Evolutionary conservation across 2,329 filamentous ascomycete genomes (phyloP), one percentile per base, ranked within the genome.

Genomic region (Ophiostoma ulmi): DNA sequence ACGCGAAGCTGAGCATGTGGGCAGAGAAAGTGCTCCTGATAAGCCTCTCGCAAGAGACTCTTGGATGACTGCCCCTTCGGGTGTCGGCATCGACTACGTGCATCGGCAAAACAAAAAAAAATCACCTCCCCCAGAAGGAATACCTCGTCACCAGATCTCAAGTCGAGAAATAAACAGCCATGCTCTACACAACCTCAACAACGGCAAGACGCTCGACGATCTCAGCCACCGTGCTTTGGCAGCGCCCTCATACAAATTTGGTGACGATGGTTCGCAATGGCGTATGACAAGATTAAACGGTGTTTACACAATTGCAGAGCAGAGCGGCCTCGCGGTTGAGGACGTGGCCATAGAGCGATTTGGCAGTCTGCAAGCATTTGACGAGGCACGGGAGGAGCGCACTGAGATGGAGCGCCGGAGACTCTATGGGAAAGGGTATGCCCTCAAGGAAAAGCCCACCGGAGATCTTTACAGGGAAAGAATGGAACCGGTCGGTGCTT

Each of bases 221-320:
- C 78, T 87, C 11, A 81, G 84, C 31, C 79, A 86, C 7, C 83
- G 85, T 1, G 82, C 84, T 0, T 80, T 87, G 64, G 83, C 88
- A 69, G 86, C 91, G 70, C 87, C 96, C 10, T 44, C 20, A 71
- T 99, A 98, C 77, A 91, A 83, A 0, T 96, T 99, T 79, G 95
- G 96, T 22, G 95, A 99, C 78, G 82, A 87, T 7, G 94, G 95
- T 0, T 94, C 94, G 17, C 88, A 93, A 75, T 99, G 96, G 95
- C 90, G 96, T 68, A 97, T 99, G 94, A 97, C 91, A 6, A 97
- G 94, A 79, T 86, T 99, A 41, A 93, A 91, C 74, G 91, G 89
- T 13, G 92, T 97, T 1, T 97, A 97, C 78, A 86, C 87, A 36
- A 86, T 90, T 70, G 92, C 93, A 0, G 85, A 96, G 75, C 90